A percentile compares a stretch with the other conserved stretches of the same genome.
Conservation (phyloP, 371 early-diverging fungal species). For the Neoconidiobolus thromboides region DNA sequence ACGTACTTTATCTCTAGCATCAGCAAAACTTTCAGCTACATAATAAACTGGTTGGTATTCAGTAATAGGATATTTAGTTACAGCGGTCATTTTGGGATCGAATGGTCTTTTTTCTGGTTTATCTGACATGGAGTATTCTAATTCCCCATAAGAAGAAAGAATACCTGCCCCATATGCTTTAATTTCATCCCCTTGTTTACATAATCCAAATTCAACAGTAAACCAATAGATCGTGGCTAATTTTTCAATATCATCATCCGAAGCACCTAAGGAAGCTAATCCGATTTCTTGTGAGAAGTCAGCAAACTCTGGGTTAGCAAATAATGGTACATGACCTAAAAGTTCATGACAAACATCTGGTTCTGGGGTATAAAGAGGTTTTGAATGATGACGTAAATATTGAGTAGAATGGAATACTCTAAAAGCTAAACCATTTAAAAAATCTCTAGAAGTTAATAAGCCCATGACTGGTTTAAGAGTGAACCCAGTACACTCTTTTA, state of each 20-base stretch:
- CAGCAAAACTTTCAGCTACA: constrained; percentile 85
- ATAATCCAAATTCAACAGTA: constrained; percentile 89
- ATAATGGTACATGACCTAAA: constrained; percentile 35
- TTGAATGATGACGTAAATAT: constrained; percentile 85
- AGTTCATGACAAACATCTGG: constrained; percentile 21
- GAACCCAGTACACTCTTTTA: constrained; percentile 93
- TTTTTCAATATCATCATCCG: constrained; percentile 77
- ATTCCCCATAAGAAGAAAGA: constrained; percentile 89
- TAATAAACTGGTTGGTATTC: constrained; percentile 90
- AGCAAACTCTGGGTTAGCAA: constrained; percentile 92
- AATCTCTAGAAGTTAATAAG: constrained; percentile 78
- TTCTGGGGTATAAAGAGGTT: constrained; percentile 87
- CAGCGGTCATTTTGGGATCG: constrained; percentile 62
- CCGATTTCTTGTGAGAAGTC: constrained; percentile 93
- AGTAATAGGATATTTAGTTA: constrained; percentile 79
- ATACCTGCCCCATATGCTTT: constrained; percentile 91
- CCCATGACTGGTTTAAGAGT: constrained; percentile 93
- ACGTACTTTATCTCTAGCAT: constrained; percentile 77
- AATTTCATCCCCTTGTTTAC: constrained; percentile 57
- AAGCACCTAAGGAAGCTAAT: constrained; percentile 80
- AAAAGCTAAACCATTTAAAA: constrained; percentile 93
- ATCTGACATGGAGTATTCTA: constrained; percentile 68
- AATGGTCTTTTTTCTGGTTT: constrained; percentile 67
- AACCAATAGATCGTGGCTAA: constrained; percentile 88
- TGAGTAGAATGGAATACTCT: constrained; percentile 93